phyloP scores from a whole-genome alignment of 352 stramenopile species.

The Phytopythium delawarense region DNA sequence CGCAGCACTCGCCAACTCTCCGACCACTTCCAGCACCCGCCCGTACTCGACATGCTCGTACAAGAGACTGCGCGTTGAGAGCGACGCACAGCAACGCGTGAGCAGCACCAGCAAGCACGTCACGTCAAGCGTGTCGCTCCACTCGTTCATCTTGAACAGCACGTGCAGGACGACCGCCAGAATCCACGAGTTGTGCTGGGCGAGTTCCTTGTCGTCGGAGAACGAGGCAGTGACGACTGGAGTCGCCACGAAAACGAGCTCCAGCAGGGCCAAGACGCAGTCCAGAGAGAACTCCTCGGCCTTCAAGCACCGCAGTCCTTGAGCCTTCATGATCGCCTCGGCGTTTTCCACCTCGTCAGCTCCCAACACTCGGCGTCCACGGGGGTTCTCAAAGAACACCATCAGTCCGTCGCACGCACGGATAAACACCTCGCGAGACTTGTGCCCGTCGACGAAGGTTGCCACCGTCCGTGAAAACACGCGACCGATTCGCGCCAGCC shows the following conservation, averaged over 20 bases:
- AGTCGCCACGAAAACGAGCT: conserved; percentile 24
- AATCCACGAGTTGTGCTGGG: conserved; percentile 33
- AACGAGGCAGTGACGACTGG: background rate
- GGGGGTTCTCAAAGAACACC: conserved; percentile 33
- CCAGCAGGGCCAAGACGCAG: conserved; percentile 46
- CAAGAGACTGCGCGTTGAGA: conserved; percentile 27
- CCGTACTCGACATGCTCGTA: conserved; percentile 45
- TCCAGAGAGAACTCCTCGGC: conserved; percentile 45
- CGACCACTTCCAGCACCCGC: conserved; percentile 34
- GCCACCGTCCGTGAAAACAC: conserved; percentile 33
- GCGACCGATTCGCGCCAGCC: conserved; percentile 10
- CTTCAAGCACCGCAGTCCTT: conserved; percentile 36
- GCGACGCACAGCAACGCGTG: conserved; percentile 33
- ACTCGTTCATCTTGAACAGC: conserved; percentile 30
- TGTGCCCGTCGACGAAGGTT: conserved; percentile 35
- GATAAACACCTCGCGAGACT: conserved; percentile 34
- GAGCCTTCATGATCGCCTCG: conserved; percentile 19
- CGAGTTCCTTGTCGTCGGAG: conserved; percentile 2
- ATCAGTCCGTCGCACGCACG: conserved; percentile 40
- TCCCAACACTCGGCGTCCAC: conserved; percentile 9
- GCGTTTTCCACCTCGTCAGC: conserved; percentile 17
- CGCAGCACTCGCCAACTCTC: conserved; percentile 19
- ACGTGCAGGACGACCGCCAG: conserved; percentile 45
- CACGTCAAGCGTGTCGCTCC: conserved; percentile 42
- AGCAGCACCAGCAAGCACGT: conserved; percentile 37